Evolutionary conservation across 2,329 filamentous ascomycete species (phyloP).

Genomic region (Paecilomyces niveus): DNA sequence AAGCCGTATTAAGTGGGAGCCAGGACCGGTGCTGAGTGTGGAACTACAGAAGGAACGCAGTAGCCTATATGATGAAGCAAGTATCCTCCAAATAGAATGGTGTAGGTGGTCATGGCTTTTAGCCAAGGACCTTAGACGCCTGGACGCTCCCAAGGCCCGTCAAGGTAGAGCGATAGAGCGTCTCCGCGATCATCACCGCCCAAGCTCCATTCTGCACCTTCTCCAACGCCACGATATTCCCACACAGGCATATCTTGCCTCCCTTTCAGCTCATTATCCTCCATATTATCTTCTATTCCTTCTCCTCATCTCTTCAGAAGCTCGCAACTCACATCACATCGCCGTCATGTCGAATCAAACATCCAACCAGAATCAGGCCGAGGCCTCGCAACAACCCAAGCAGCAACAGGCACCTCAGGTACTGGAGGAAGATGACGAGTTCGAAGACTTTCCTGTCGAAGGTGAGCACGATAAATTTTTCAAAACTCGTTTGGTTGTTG

Average conservation of each 20-base stretch:
- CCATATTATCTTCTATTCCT: neutral
- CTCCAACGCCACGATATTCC: neutral
- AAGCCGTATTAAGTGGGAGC: neutral
- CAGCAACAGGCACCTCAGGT: conserved; percentile 59
- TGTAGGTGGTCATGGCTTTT: neutral
- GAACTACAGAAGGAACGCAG: neutral
- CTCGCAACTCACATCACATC: neutral
- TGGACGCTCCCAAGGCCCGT: neutral
- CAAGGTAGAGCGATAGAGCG: neutral
- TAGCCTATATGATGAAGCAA: neutral
- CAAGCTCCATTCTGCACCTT: neutral
- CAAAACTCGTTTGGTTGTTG: neutral
- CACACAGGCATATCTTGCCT: neutral
- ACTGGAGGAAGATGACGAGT: conserved; percentile 96
- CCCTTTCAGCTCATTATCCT: neutral
- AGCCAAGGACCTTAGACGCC: neutral
- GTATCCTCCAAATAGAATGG: neutral
- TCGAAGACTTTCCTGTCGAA: conserved; percentile 97
- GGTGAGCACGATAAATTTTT: conserved; percentile 46
- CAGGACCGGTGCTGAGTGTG: neutral
- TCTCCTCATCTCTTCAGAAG: neutral
- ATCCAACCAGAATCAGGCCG: conserved; percentile 26
- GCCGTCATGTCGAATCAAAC: conserved; percentile 41
- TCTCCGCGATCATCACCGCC: neutral
- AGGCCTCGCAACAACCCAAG: conserved; percentile 40